Conservation (phyloP, 2,329 filamentous ascomycete genomes). For the Apiospora arundinis region DNA sequence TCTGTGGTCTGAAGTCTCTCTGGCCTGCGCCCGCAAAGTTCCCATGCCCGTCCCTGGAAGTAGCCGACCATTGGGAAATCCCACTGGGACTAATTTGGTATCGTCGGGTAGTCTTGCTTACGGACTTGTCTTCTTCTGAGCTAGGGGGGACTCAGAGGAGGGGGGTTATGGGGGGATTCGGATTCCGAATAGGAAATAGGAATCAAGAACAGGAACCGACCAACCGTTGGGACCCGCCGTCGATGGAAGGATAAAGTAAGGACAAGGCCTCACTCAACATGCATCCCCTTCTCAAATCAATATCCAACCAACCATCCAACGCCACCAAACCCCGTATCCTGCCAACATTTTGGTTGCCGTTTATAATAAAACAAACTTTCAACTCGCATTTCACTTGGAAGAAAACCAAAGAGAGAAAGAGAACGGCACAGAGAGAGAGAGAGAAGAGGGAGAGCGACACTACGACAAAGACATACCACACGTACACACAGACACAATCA, state of each 20-base stretch:
- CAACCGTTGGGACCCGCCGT: neutral
- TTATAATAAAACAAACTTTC: neutral
- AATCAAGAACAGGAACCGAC: neutral
- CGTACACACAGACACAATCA: neutral
- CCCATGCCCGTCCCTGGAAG: neutral
- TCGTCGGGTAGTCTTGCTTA: neutral
- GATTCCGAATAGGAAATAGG: neutral
- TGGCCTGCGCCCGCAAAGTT: conserved; percentile 4
- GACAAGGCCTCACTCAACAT: neutral
- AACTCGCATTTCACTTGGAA: neutral
- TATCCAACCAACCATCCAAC: neutral
- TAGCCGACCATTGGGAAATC: neutral
- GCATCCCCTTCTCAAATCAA: conserved; percentile 14
- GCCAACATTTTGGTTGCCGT: neutral
- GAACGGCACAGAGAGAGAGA: neutral
- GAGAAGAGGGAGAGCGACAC: too few relatives aligned
- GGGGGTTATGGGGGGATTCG: neutral
- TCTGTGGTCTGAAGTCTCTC: neutral
- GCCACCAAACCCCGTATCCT: neutral
- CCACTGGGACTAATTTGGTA: neutral
- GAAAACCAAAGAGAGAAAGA: neutral
- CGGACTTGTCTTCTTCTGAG: neutral
- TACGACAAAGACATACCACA: neutral
- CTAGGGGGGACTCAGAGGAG: neutral
- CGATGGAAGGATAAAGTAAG: conserved; percentile 9